A percentile compares a stretch with the other conserved stretches of the same genome.
phyloP scores from a whole-genome alignment of 495 filamentous ascomycete genomes.

The Trypethelium eluteriae region DNA sequence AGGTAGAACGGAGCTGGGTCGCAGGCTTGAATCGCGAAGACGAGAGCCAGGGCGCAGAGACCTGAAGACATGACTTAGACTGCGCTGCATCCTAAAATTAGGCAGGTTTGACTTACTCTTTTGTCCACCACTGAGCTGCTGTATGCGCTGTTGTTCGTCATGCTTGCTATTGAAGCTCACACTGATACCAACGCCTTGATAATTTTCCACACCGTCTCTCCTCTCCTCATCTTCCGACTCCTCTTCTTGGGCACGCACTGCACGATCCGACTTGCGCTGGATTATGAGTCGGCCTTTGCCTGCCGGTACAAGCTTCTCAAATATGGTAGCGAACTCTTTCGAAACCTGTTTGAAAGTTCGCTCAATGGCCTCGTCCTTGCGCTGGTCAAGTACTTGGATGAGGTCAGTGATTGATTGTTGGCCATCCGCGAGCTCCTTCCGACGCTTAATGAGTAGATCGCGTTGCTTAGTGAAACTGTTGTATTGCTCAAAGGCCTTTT shows the following conservation, averaged over 20 bases:
- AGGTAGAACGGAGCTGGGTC: conserved; percentile 98
- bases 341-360: conserved; percentile 97
- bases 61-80: conserved; percentile 40
- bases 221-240: conserved; percentile 55
- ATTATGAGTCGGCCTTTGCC: conserved; percentile 88
- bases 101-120: conserved; percentile 60
- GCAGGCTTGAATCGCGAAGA: conserved; percentile 97
- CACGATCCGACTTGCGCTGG: conserved; percentile 75
- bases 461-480: conserved; percentile 91
- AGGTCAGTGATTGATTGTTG: conserved; percentile 83
- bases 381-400: conserved; percentile 82
- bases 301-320: conserved; percentile 89
- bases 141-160: conserved; percentile 95
- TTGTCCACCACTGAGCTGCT: conserved; percentile 93
- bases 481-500: conserved; percentile 98
- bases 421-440: conserved; percentile 74
- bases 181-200: conserved; percentile 94
- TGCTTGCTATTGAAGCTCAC: conserved; percentile 98
- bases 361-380: conserved; percentile 94
- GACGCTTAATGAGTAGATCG: conserved; percentile 69
- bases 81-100: neutral
- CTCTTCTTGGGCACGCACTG: conserved; percentile 38
- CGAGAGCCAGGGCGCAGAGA: conserved; percentile 87
- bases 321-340: conserved; percentile 81
- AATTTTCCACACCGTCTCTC: conserved; percentile 71